phyloP scores from a whole-genome alignment of 345 rosid genomes.

The Arabis hirsuta region DNA sequence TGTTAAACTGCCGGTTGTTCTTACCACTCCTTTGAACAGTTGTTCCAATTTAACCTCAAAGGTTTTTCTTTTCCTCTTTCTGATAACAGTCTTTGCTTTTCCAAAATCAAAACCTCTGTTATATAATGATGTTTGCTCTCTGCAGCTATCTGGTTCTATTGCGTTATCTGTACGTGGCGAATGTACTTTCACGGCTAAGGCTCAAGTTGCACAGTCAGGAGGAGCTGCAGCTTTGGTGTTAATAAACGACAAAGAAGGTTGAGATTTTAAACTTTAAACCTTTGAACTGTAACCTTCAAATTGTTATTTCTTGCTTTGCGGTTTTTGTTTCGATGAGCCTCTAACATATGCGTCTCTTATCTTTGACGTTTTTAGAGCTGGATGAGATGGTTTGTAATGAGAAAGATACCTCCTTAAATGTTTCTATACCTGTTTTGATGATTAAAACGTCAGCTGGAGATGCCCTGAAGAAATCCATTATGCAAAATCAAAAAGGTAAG shows the following conservation, averaged over 20 bases:
- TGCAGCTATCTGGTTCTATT: constrained; percentile 70
- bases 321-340: constrained; percentile 16
- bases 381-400: constrained; percentile 76
- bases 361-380: constrained; percentile 52
- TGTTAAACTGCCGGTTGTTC: constrained; percentile 55
- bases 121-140: neutral
- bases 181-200: constrained; percentile 74
- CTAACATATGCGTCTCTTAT: constrained; percentile 12
- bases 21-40: constrained; percentile 68
- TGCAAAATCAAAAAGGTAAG: constrained; percentile 47
- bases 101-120: neutral
- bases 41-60: constrained; percentile 73
- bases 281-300: too few species aligned
- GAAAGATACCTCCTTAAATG: constrained; percentile 49
- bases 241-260: constrained; percentile 87
- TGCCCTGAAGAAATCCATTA: constrained; percentile 57
- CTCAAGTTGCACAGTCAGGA: constrained; percentile 71
- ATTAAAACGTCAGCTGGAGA: constrained; percentile 72
- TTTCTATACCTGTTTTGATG: constrained; percentile 78
- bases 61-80: constrained; percentile 49
- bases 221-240: constrained; percentile 85
- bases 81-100: neutral
- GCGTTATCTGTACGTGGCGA: constrained; percentile 79
- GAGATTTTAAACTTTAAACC: neutral
- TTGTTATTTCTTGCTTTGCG: neutral